Percentiles rank a stretch among this genome's conserved stretches.
Evolutionary conservation across 2,329 filamentous ascomycete species (phyloP).

Genomic region (Rosellinia necatrix): DNA sequence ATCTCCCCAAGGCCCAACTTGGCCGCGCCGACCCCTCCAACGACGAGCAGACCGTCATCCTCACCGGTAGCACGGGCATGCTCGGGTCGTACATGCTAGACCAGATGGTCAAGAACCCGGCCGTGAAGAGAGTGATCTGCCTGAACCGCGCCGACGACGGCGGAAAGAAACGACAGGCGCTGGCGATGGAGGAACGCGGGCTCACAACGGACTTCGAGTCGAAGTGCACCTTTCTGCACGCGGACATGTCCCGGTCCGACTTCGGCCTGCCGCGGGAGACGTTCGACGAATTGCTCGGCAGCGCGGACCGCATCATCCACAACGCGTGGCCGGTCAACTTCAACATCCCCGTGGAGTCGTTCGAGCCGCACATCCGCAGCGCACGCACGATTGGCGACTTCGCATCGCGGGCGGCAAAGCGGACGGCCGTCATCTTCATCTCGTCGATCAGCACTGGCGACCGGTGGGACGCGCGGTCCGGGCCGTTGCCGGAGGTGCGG

Average conservation of each 20-base stretch:
- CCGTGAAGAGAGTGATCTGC: conserved; percentile 50
- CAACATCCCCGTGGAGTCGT: conserved; percentile 53
- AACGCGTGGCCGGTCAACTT: conserved; percentile 62
- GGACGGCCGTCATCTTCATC: conserved; percentile 49
- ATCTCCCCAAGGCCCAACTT: conserved; percentile 34
- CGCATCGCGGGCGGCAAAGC: conserved; percentile 40
- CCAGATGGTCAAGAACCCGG: conserved; percentile 39
- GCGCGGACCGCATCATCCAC: conserved; percentile 55
- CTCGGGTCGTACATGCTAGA: conserved; percentile 54
- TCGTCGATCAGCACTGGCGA: conserved; percentile 49
- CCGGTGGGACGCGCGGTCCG: conserved; percentile 38
- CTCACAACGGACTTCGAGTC: conserved; percentile 41
- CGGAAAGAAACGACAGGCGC: conserved; percentile 45
- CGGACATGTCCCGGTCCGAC: conserved; percentile 51
- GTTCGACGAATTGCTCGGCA: conserved; percentile 44
- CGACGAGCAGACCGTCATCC: conserved; percentile 46
- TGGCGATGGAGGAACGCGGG: conserved; percentile 45
- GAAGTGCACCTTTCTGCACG: conserved; percentile 53
- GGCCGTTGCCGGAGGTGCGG: conserved; percentile 45
- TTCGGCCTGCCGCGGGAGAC: conserved; percentile 52
- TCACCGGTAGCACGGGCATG: conserved; percentile 56
- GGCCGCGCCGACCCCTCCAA: conserved; percentile 39
- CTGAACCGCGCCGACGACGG: conserved; percentile 54
- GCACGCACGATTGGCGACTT: conserved; percentile 56
- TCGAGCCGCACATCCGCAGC: conserved; percentile 55